These are phyloP conservation scores for Stemphylium beticola DNA, from an alignment of 2,329 filamentous ascomycete genomes.

Conservation along the genomic window DNA sequence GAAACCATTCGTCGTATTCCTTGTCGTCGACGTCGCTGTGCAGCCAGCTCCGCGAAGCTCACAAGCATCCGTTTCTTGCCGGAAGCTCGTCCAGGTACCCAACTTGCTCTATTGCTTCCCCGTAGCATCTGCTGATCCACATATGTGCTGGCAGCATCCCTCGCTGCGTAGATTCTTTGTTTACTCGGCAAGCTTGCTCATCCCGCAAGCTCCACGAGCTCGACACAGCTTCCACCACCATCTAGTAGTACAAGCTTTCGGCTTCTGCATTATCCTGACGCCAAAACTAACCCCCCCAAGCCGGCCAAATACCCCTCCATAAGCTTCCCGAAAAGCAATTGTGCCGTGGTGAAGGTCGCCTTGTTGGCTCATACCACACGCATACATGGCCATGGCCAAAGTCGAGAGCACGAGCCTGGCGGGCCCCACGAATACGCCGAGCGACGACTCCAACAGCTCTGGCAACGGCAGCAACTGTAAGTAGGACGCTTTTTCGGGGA, in stretches of 20 bases:
- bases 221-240: conserved; percentile 12
- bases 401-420: conserved; percentile 34
- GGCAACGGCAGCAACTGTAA: conserved; percentile 43
- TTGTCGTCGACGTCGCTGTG: background rate
- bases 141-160: conserved; percentile 24
- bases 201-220: conserved; percentile 21
- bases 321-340: conserved; percentile 11
- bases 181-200: conserved; percentile 22
- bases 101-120: conserved; percentile 2
- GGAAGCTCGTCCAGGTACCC: conserved; percentile 26
- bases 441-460: conserved; percentile 37
- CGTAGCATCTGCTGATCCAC: conserved; percentile 31
- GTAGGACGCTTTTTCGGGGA: conserved; percentile 14
- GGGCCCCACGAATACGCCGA: conserved; percentile 35
- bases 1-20: background rate
- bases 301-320: conserved; percentile 1
- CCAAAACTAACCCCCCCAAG: background rate
- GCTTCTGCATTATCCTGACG: conserved; percentile 1
- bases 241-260: conserved; percentile 5
- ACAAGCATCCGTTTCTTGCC: conserved; percentile 8
- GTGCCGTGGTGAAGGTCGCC: conserved; percentile 16
- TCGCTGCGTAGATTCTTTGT: conserved; percentile 33
- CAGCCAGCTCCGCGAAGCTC: conserved; percentile 8
- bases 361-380: conserved; percentile 18
- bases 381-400: conserved; percentile 33